These are phyloP conservation scores for Lolium perenne DNA, from an alignment of 176 grass and related monocot genomes.

Conservation along the genomic window DNA sequence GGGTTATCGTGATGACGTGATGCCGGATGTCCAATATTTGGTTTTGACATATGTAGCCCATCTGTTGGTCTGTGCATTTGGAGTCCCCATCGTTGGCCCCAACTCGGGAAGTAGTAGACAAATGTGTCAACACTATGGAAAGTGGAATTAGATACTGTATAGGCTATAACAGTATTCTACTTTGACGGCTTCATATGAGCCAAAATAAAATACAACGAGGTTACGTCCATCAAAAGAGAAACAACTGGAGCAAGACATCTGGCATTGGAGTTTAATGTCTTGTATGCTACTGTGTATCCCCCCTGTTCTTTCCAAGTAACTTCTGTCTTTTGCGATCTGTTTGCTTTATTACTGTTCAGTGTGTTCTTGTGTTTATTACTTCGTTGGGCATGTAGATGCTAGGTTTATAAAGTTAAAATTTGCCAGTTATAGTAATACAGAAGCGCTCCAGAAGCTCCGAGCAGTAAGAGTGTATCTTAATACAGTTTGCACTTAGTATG, in stretches of 20 bases:
- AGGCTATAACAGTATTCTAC: conserved; percentile 31
- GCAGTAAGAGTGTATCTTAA: not conserved
- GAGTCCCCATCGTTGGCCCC: not conserved
- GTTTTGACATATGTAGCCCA: not conserved
- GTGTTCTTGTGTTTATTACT: conserved; percentile 39
- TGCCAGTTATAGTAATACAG: not conserved
- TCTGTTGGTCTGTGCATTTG: conserved; percentile 32
- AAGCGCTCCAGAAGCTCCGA: not conserved
- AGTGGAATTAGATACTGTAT: conserved; percentile 39
- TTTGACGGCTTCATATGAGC: conserved; percentile 53
- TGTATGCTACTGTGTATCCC: conserved; percentile 4
- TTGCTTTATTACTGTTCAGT: conserved; percentile 9
- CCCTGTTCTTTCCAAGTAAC: conserved; percentile 43
- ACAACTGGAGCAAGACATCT: conserved; percentile 42
- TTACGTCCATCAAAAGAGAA: conserved; percentile 26
- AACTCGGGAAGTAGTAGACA: conserved; percentile 37
- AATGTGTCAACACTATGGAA: conserved; percentile 52
- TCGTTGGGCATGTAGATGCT: conserved; percentile 34
- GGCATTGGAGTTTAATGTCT: conserved; percentile 20
- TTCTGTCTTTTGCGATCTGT: conserved; percentile 33
- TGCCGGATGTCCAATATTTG: conserved; percentile 22
- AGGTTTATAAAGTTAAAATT: conserved; percentile 2
- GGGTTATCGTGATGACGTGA: conserved; percentile 33
- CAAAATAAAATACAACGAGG: conserved; percentile 37
- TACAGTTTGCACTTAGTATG: not conserved